Conservation (phyloP, 2,329 filamentous ascomycete genomes). For the Stagonosporopsis rhizophila region DNA sequence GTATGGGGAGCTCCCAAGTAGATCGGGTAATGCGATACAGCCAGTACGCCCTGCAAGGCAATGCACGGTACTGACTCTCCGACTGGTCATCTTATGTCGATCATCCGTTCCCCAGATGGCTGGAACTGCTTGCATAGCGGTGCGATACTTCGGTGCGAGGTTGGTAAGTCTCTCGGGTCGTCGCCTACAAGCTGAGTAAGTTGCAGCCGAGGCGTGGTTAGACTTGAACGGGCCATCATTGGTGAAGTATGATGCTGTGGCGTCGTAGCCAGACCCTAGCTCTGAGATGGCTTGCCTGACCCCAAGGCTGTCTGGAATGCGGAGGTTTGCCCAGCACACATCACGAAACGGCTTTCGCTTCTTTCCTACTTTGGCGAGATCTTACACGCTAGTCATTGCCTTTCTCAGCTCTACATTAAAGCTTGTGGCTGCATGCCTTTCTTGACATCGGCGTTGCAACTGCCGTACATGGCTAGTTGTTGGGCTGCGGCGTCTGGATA, state of each 20-base stretch:
- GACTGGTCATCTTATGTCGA: too few relatives aligned
- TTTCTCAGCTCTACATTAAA: background rate
- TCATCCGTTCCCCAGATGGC: too few relatives aligned
- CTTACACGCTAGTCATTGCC: background rate
- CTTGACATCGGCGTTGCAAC: background rate
- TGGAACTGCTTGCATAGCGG: too few relatives aligned
- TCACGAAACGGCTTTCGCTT: background rate
- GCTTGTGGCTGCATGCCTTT: background rate
- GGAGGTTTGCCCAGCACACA: background rate
- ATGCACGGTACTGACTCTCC: too few relatives aligned
- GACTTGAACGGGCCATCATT: too few relatives aligned
- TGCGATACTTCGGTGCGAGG: too few relatives aligned
- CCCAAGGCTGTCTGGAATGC: background rate
- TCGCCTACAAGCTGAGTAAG: background rate
- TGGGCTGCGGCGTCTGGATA: background rate
- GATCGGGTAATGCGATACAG: too few relatives aligned
- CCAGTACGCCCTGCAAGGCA: too few relatives aligned
- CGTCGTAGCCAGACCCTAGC: background rate
- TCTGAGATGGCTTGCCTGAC: background rate
- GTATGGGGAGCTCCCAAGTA: too few relatives aligned
- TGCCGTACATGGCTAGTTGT: background rate
- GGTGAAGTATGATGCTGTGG: background rate
- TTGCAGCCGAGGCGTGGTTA: background rate
- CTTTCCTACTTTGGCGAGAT: background rate
- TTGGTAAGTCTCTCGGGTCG: background rate